These are phyloP conservation scores for Rhododendron mucronatum DNA, from an alignment of 148 eudicot species.

Conservation along the genomic window DNA sequence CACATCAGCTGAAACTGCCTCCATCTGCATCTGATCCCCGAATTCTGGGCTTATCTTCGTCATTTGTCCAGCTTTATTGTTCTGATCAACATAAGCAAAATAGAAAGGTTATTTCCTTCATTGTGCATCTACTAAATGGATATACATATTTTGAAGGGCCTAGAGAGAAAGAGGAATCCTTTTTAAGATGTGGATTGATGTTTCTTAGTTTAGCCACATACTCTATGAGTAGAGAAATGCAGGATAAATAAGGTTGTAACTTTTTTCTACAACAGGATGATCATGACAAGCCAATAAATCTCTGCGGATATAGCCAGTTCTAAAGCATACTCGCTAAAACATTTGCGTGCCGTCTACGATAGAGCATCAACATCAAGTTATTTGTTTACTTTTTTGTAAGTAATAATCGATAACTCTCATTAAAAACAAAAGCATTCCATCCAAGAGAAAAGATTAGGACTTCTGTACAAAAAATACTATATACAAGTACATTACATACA, in stretches of 20 bases:
- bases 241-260: background rate
- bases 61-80: conserved; percentile 34
- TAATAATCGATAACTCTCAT: background rate
- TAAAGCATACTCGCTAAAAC: background rate
- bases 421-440: background rate
- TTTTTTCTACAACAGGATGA: background rate
- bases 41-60: conserved; percentile 93
- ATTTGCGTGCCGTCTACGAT: background rate
- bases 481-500: background rate
- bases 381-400: background rate
- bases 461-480: background rate
- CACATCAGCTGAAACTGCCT: conserved; percentile 75
- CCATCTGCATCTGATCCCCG: conserved; percentile 44
- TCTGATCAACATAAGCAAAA: conserved; percentile 15
- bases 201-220: background rate
- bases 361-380: background rate
- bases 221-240: background rate
- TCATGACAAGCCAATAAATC: background rate
- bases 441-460: background rate
- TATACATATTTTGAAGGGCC: background rate
- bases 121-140: background rate
- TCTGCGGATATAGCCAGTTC: background rate
- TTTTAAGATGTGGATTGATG: background rate
- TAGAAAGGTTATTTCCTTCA: background rate
- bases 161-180: background rate